These are phyloP conservation scores for Leccinum disarticulatum DNA, from an alignment of 768 basidiomycete species.

Conservation along the genomic window DNA sequence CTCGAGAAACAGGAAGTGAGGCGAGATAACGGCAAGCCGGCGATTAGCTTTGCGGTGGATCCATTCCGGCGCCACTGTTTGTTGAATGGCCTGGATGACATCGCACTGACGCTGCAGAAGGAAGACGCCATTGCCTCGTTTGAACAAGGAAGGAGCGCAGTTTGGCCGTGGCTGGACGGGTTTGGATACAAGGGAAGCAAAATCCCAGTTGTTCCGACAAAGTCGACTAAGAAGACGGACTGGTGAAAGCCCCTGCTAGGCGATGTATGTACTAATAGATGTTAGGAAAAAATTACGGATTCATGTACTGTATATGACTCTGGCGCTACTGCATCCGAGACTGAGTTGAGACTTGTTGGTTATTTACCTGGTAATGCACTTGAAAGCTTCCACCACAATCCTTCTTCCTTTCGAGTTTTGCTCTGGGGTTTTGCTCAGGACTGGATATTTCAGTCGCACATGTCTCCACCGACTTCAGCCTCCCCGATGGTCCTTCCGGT, in stretches of 20 bases:
- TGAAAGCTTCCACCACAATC: background rate
- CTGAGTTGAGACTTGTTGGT: slow-evolving; percentile 7
- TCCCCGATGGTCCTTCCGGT: slow-evolving; percentile 17
- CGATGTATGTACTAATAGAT: background rate
- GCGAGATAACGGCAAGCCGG: slow-evolving; percentile 66
- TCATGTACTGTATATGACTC: background rate
- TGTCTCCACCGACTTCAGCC: slow-evolving; percentile 16
- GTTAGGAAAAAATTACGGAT: background rate
- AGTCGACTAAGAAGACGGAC: slow-evolving; percentile 56
- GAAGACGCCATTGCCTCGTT: slow-evolving; percentile 71
- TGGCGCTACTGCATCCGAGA: slow-evolving; percentile 19
- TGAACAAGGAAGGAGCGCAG: slow-evolving; percentile 70
- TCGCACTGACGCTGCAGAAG: slow-evolving; percentile 89
- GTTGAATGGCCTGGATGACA: slow-evolving; percentile 95
- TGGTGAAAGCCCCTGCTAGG: slow-evolving; percentile 48
- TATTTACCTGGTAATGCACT: slow-evolving; percentile 9
- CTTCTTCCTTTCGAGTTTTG: slow-evolving; percentile 2
- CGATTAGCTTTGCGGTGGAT: slow-evolving; percentile 81
- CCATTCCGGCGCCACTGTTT: slow-evolving; percentile 91
- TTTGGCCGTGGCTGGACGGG: slow-evolving; percentile 97
- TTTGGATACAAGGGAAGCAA: slow-evolving; percentile 84
- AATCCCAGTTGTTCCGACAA: slow-evolving; percentile 53
- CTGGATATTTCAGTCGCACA: slow-evolving; percentile 9
- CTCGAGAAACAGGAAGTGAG: slow-evolving; percentile 79
- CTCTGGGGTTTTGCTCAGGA: background rate